Conservation (phyloP, 345 rosid genomes). For the Camelina laxa region DNA sequence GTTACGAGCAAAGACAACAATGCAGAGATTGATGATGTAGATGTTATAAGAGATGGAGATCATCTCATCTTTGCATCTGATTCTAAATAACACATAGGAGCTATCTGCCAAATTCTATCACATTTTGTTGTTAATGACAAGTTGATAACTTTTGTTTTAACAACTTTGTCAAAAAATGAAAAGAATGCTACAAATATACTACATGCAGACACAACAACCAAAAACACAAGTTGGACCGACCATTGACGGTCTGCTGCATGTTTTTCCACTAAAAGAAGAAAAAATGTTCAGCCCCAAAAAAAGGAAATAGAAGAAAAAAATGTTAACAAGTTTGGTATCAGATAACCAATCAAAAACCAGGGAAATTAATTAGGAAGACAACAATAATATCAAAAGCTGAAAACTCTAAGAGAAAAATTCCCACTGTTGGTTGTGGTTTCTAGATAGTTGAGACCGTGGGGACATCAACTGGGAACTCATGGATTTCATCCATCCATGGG, state of each 20-base stretch:
- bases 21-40: slow-evolving; percentile 78
- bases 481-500: slow-evolving; percentile 62
- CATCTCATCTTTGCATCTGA: slow-evolving; percentile 61
- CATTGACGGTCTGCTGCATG: slow-evolving; percentile 7
- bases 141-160: neutral
- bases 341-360: slow-evolving; percentile 28
- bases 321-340: slow-evolving; percentile 12
- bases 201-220: neutral
- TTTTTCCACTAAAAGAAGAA: neutral
- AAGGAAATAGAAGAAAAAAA: neutral
- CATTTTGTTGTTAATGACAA: neutral
- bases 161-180: slow-evolving; percentile 19
- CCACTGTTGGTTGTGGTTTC: slow-evolving; percentile 19
- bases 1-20: slow-evolving; percentile 55
- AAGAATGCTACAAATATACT: neutral
- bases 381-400: slow-evolving; percentile 18
- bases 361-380: slow-evolving; percentile 11
- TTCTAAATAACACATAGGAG: slow-evolving; percentile 5
- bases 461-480: slow-evolving; percentile 66
- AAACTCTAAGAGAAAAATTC: slow-evolving; percentile 30
- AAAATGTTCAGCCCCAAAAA: neutral
- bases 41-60: slow-evolving; percentile 82
- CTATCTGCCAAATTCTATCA: neutral
- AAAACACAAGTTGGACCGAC: neutral
- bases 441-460: slow-evolving; percentile 60